Conservation (phyloP, 768 basidiomycete genomes). For the Mycena epipterygia region DNA sequence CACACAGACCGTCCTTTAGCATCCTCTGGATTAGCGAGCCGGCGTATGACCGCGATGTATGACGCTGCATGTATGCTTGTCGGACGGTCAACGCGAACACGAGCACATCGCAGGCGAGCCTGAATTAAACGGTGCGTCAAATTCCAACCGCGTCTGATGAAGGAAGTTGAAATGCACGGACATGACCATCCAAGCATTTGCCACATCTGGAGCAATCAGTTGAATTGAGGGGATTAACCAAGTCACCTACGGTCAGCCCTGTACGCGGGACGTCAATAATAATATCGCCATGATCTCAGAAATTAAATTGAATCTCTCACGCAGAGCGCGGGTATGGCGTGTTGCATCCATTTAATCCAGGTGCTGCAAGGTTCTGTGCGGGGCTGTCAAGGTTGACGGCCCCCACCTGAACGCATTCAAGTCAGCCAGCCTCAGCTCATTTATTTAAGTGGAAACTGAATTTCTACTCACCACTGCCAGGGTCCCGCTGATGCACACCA, state of each 20-base stretch:
- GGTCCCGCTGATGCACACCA: conserved; percentile 12
- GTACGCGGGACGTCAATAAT: conserved; percentile 18
- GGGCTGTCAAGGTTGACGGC: conserved; percentile 8
- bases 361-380: conserved; percentile 23
- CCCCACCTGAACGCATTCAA: conserved; percentile 23
- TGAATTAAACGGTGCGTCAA: conserved; percentile 16
- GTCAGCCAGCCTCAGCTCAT: conserved; percentile 15
- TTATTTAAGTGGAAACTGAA: conserved; percentile 11
- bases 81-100: conserved; percentile 28
- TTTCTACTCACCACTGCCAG: conserved; percentile 21
- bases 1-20: conserved; percentile 24
- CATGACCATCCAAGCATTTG: conserved; percentile 14
- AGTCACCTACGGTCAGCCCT: conserved; percentile 24
- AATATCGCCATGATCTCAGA: conserved; percentile 13
- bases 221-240: conserved; percentile 22
- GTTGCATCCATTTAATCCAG: conserved; percentile 29
- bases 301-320: conserved; percentile 22
- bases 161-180: conserved; percentile 20
- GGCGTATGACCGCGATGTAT: conserved; percentile 8
- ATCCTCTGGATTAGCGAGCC: conserved; percentile 25
- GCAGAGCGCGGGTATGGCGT: conserved; percentile 21
- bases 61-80: conserved; percentile 17
- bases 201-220: conserved; percentile 19
- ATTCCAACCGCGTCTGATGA: conserved; percentile 8
- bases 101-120: conserved; percentile 22